Conservation (phyloP, 2,329 filamentous ascomycete genomes). For the Pseudocercospora crystallina region DNA sequence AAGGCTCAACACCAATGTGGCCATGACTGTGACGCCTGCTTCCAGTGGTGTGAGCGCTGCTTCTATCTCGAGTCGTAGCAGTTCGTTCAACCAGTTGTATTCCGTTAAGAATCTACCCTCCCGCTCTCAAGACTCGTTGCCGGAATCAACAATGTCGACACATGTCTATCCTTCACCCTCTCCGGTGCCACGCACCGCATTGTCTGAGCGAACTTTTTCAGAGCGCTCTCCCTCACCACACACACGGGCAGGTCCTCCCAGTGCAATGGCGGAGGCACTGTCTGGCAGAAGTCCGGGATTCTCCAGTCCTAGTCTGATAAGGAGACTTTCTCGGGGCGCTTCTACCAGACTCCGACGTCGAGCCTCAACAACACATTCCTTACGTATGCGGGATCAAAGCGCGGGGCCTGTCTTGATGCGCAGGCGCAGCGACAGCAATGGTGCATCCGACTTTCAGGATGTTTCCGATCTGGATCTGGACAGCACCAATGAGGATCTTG, state of each 20-base stretch:
- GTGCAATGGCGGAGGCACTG: slow-evolving; percentile 63
- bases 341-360: slow-evolving; percentile 70
- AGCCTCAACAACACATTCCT: slow-evolving; percentile 73
- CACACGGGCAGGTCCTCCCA: slow-evolving; percentile 43
- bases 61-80: slow-evolving; percentile 34
- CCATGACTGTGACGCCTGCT: slow-evolving; percentile 18
- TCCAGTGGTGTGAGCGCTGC: slow-evolving; percentile 12
- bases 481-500: slow-evolving; percentile 52
- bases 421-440: slow-evolving; percentile 85
- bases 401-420: slow-evolving; percentile 86
- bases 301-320: slow-evolving; percentile 59
- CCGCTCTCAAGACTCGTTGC: slow-evolving; percentile 24
- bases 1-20: slow-evolving; percentile 15
- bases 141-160: slow-evolving; percentile 26
- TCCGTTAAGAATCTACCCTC: slow-evolving; percentile 19
- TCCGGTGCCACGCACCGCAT: slow-evolving; percentile 23
- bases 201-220: slow-evolving; percentile 37
- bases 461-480: slow-evolving; percentile 55
- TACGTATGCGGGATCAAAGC: slow-evolving; percentile 76
- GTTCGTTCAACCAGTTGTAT: slow-evolving; percentile 37
- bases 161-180: slow-evolving; percentile 26
- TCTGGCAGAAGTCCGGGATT: slow-evolving; percentile 54
- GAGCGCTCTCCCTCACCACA: slow-evolving; percentile 55
- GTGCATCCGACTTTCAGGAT: slow-evolving; percentile 54
- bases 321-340: slow-evolving; percentile 79